These are phyloP conservation scores for Phytophthora chlamydospora DNA, from an alignment of 352 stramenopile genomes.

Conservation along the genomic window DNA sequence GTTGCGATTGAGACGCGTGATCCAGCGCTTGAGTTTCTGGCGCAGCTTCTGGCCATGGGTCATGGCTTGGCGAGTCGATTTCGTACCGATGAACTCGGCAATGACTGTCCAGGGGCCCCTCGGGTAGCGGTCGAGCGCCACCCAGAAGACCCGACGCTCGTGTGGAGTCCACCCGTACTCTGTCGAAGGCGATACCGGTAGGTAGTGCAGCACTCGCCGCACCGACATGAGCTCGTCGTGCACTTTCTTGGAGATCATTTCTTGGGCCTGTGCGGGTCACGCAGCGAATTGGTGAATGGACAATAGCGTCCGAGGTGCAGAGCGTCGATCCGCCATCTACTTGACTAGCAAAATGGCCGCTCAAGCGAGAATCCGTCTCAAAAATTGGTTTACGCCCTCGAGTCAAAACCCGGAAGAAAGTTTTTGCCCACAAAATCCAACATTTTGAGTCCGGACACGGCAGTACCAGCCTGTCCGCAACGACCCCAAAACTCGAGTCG, in stretches of 20 bases:
- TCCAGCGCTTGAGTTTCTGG: constrained; percentile 53
- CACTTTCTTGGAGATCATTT: constrained; percentile 36
- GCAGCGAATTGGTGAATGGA: constrained; percentile 23
- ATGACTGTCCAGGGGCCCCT: constrained; percentile 53
- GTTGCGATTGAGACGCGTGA: constrained; percentile 29
- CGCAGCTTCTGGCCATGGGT: constrained; percentile 56
- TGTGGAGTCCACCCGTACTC: constrained; percentile 39
- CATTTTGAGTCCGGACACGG: constrained; percentile 20
- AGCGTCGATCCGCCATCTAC: not conserved
- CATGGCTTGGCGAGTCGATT: constrained; percentile 55
- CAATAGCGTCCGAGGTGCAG: not conserved
- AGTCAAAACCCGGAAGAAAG: not conserved
- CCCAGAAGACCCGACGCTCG: constrained; percentile 44
- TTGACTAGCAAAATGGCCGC: constrained; percentile 20
- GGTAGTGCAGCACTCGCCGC: constrained; percentile 23
- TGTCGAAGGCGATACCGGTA: constrained; percentile 25
- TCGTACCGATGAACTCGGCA: constrained; percentile 51
- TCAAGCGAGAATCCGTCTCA: constrained; percentile 24
- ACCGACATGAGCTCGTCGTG: constrained; percentile 34
- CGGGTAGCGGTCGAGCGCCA: constrained; percentile 42
- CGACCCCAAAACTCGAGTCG: not conserved
- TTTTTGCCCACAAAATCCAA: constrained; percentile 26
- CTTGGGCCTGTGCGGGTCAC: not conserved
- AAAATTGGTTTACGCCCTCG: not conserved
- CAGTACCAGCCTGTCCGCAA: not conserved